Percentiles rank a stretch among this genome's conserved stretches.
Evolutionary conservation across 495 filamentous ascomycete genomes (phyloP).

Genomic region (Tuber calosporum): DNA sequence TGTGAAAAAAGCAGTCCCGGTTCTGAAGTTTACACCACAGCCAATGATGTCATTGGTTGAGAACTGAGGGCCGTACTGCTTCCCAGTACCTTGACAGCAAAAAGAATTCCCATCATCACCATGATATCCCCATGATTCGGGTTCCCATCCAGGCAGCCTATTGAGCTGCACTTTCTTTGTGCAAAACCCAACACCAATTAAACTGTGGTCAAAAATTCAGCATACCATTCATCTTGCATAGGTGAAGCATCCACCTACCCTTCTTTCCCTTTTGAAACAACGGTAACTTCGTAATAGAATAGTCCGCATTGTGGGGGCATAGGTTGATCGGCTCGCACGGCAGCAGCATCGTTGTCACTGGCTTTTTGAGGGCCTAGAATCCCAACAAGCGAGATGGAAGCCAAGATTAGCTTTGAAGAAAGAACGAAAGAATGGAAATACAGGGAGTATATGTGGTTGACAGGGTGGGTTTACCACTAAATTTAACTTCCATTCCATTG

Average conservation of each 20-base stretch:
- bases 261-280: conserved; percentile 76
- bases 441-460: conserved; percentile 40
- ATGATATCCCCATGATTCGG: conserved; percentile 94
- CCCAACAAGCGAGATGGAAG: conserved; percentile 8
- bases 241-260: conserved; percentile 55
- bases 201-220: conserved; percentile 47
- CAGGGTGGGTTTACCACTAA: conserved; percentile 46
- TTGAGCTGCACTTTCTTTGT: conserved; percentile 65
- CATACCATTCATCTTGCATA: conserved; percentile 6
- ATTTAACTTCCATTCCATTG: conserved; percentile 74
- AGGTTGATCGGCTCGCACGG: conserved; percentile 74
- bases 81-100: conserved; percentile 63
- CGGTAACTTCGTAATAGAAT: conserved; percentile 93
- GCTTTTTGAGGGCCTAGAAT: conserved; percentile 50
- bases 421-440: too few species aligned
- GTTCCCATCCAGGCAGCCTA: conserved; percentile 87
- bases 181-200: conserved; percentile 86
- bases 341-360: conserved; percentile 73
- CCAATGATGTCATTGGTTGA: conserved; percentile 73
- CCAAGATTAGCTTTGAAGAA: conserved; percentile 5
- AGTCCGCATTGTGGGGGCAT: conserved; percentile 92
- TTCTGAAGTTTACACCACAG: conserved; percentile 89
- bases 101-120: conserved; percentile 92
- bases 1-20: conserved; percentile 83
- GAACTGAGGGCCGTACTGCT: conserved; percentile 68